Evolutionary conservation across 2,329 filamentous ascomycete genomes (phyloP), one percentile per base, ranked within the genome.

Genomic region (Fusarium mangiferae): DNA sequence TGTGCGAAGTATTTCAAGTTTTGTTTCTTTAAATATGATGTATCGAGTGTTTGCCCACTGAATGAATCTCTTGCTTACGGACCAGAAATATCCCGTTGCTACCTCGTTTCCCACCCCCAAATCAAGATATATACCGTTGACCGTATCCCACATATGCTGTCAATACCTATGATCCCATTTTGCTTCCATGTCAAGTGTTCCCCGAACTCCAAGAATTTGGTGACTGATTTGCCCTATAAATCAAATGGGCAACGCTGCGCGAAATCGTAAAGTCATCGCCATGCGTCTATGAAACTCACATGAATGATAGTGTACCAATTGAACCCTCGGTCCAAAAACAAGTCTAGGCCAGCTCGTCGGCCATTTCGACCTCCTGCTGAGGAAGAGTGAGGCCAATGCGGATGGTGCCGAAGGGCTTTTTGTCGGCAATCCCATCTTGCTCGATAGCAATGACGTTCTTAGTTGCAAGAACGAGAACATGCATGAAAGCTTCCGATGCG

Each of bases 401-500:
- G 68, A 90, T 88, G 1, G 74, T 74, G 2, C 87, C 87, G 75
- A 88, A 89, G 5, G 85, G 81, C 57, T 80, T 60, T 13, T 78
- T 75, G 12, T 81, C 64, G 11, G 77, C 73, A 30, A 80, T 78
- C 35, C 81, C 81, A 6, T 87, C 83, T 81, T 97, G 94, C 70
- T 87, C 82, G 10, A 95, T 90, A 24, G 83, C 80, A 49, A 96
- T 83, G 62, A 88, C 81, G 5, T 87, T 87, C 81, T 91, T 94
- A 5, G 90, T 94, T 11, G 90, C 91, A 48, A 96, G 86, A 17
- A 88, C 86, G 20, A 97, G 87, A 5, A 94, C 86, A 80, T 96
- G 93, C 83, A 93, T 90, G 79, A 94, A 92, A 0, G 91, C 94
- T 80, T 95, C 93, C 5, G 93, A 91, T 14, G 92, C 93, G 18